Base-by-base conservation (phyloP, 805 yeast species). In the Priceomyces haplophilus region DNA sequence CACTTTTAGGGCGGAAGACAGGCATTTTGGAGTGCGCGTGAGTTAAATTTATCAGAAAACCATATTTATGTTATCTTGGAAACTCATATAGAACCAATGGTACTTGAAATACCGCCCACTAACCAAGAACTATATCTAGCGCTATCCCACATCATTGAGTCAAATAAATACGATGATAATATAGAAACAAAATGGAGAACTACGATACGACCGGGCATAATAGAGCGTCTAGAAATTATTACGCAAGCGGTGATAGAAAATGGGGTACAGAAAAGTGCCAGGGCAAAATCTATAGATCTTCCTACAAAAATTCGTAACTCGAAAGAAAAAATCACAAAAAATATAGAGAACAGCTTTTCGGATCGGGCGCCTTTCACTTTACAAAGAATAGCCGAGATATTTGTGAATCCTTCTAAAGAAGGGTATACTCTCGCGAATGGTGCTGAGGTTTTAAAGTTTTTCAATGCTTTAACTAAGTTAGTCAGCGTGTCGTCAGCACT, bases 281-380 rank as follows among this genome's bases (percentile, higher is more conserved):
- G 31, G 11, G 15, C 31, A 12, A 12, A n/a, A 11, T 27, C 31
- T 10, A 15, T 27, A 10, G 15, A 11, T 27, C 31, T 27, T 27
- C 31, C 31, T 27, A 15, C 8, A 12, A 15, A 12, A n/a, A 27
- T 27, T 12, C 5, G 15, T 12, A 10, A 27, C 5, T 6, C 15
- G 8, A 27, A 27, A 15, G 31, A 27, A 5, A 44, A 42, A n/a
- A 46, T 82, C 71, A 67, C 40, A 51, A 60, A 34, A 56, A 72
- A 32, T 69, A 67, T 52, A 13, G 34, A 44, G 2, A 35, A 16
- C 6, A 44, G 40, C 58, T 73, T 50, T 57, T 52, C 41, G 62
- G 69, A 34, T 3, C 27, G 35, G 52, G 72, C 65, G 6, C 83
- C 83, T 1, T 78, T 77, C 51, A 78, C 81, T 0, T 62, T 76